Conservation (phyloP, 805 yeast genomes). For the Pichia thaimueangensis region DNA sequence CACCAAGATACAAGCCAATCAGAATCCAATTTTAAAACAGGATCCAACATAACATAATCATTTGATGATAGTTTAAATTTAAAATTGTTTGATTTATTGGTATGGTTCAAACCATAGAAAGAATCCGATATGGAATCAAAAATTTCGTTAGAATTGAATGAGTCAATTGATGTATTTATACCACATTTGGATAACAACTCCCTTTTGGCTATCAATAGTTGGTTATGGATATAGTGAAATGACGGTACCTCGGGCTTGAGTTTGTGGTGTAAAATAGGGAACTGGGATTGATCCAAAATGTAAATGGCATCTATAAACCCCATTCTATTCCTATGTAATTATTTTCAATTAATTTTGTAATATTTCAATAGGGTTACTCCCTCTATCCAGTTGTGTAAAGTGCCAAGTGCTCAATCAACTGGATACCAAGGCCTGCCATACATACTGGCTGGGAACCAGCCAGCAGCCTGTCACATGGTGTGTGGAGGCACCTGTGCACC, state of each 20-base stretch:
- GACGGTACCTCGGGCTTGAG: conserved; percentile 23
- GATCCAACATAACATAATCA: conserved; percentile 17
- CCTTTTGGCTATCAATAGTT: conserved; percentile 17
- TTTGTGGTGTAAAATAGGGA: conserved; percentile 8
- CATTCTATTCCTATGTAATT: too few species aligned
- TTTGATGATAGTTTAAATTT: too few species aligned
- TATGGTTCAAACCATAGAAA: neutral
- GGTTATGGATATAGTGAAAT: conserved; percentile 21
- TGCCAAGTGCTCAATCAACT: too few species aligned
- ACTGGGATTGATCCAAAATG: conserved; percentile 25
- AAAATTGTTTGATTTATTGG: neutral
- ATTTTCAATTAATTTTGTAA: too few species aligned
- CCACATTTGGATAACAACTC: conserved; percentile 11
- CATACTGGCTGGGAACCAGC: too few species aligned
- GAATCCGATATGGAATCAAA: conserved; percentile 1
- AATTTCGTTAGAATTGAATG: neutral
- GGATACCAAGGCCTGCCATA: too few species aligned
- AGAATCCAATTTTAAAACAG: conserved; percentile 25
- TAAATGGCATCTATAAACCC: conserved; percentile 28
- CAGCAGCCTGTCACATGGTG: too few species aligned
- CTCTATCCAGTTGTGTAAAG: too few species aligned
- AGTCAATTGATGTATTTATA: conserved; percentile 1
- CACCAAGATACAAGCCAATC: conserved; percentile 29
- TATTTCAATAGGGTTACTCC: too few species aligned
- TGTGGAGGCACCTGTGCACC: too few species aligned